A percentile compares a stretch with the other conserved stretches of the same genome.
phyloP scores from a whole-genome alignment of 306 rosid species.

The Astragalus membranaceus region DNA sequence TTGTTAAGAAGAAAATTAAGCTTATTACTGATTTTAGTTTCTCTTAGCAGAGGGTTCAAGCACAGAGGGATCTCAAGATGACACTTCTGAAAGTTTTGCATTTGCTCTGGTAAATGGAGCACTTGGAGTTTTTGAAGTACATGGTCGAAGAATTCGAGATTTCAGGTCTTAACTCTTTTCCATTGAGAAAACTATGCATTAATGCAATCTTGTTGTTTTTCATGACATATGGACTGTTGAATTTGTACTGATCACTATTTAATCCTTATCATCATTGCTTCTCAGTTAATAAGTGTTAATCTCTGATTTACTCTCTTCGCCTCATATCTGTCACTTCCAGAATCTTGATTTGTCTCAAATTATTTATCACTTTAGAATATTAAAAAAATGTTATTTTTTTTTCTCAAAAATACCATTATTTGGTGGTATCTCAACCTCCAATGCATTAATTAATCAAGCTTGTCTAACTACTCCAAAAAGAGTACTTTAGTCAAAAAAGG shows the following conservation, averaged over 20 bases:
- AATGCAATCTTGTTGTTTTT: not conserved
- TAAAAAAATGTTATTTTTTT: not conserved
- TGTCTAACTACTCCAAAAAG: not conserved
- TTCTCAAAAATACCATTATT: not conserved
- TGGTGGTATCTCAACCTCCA: not conserved
- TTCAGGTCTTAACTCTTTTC: constrained; percentile 59
- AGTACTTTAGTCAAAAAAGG: not conserved
- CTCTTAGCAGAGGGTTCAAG: constrained; percentile 46
- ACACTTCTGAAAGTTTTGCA: constrained; percentile 88
- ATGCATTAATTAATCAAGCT: not conserved
- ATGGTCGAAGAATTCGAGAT: constrained; percentile 91
- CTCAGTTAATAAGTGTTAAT: constrained; percentile 7
- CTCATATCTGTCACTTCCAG: not conserved
- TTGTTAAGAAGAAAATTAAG: constrained; percentile 17
- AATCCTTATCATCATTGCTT: constrained; percentile 6
- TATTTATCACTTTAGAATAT: not conserved
- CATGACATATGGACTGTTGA: constrained; percentile 1
- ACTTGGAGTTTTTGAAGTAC: constrained; percentile 96
- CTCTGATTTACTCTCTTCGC: not conserved
- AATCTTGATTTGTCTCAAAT: not conserved
- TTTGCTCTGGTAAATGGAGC: constrained; percentile 95
- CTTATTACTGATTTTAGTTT: constrained; percentile 27
- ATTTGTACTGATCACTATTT: not conserved
- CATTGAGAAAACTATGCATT: constrained; percentile 3
- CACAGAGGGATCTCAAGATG: constrained; percentile 77